A percentile compares a stretch with the other conserved stretches of the same genome.
Conservation (phyloP, 2,329 filamentous ascomycete genomes). For the Mycosphaerelloides madeirae region DNA sequence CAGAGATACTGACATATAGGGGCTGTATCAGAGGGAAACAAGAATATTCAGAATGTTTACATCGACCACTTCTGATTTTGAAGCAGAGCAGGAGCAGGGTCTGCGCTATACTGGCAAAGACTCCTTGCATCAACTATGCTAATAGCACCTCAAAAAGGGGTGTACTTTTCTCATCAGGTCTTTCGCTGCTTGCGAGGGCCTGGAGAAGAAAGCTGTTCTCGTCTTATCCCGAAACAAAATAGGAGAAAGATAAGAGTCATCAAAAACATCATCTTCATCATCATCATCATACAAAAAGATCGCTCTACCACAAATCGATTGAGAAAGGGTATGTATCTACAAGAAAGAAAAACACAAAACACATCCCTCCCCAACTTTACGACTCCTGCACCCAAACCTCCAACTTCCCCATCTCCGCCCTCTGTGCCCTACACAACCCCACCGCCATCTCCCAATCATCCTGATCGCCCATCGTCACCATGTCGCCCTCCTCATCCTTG, state of each 20-base stretch:
- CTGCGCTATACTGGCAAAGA: background rate
- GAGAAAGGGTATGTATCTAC: background rate
- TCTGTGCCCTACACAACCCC: constrained; percentile 57
- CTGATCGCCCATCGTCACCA: constrained; percentile 96
- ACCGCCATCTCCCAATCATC: constrained; percentile 92
- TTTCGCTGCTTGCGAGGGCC: background rate
- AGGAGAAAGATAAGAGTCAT: too few relatives aligned
- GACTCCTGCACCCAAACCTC: constrained; percentile 58
- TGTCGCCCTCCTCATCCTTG: constrained; percentile 81
- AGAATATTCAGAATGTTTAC: background rate
- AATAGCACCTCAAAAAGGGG: background rate
- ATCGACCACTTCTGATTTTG: background rate
- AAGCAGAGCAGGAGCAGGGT: background rate
- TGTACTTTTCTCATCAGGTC: constrained; percentile 11
- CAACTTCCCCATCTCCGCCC: constrained; percentile 83
- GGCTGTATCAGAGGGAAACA: background rate
- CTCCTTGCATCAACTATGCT: background rate
- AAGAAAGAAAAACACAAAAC: background rate
- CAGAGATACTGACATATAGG: background rate
- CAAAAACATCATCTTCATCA: background rate
- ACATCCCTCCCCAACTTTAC: background rate
- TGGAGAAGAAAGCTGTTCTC: constrained; percentile 9
- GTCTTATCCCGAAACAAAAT: too few relatives aligned
- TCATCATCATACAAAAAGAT: background rate
- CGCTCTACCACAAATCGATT: background rate